Evolutionary conservation across 2,329 filamentous ascomycete species (phyloP).

Genomic region (Celoporthe dispersa): DNA sequence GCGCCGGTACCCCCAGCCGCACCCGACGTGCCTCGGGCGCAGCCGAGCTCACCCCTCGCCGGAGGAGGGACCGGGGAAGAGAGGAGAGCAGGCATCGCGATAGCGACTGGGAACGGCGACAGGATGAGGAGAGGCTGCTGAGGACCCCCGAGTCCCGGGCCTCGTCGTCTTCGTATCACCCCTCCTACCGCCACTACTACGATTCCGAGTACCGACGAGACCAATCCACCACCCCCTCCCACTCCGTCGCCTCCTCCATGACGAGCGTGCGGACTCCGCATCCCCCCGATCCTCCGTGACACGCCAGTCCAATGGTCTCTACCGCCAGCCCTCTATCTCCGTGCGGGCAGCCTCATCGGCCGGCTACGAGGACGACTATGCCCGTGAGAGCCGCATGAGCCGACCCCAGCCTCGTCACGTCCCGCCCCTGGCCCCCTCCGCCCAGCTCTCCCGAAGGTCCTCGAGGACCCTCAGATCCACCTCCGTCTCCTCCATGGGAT

Average conservation of each 20-base stretch:
- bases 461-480: slow-evolving; percentile 34
- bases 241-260: slow-evolving; percentile 33
- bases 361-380: slow-evolving; percentile 36
- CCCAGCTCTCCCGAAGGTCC: slow-evolving; percentile 42
- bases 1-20: slow-evolving; percentile 32
- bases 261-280: slow-evolving; percentile 39
- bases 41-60: slow-evolving; percentile 38
- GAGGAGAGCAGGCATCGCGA: slow-evolving; percentile 7
- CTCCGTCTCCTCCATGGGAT: slow-evolving; percentile 41
- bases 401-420: slow-evolving; percentile 30
- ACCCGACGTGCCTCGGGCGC: slow-evolving; percentile 37
- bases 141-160: slow-evolving; percentile 27
- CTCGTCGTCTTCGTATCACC: slow-evolving; percentile 27
- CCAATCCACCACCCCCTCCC: slow-evolving; percentile 29
- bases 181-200: slow-evolving; percentile 20
- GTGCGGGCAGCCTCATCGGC: slow-evolving; percentile 8
- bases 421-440: slow-evolving; percentile 38
- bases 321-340: slow-evolving; percentile 32
- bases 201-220: slow-evolving; percentile 18
- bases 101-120: slow-evolving; percentile 17
- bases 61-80: slow-evolving; percentile 10
- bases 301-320: slow-evolving; percentile 32
- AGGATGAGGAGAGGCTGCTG: slow-evolving; percentile 26
- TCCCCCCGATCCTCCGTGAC: slow-evolving; percentile 36
- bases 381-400: slow-evolving; percentile 38